A percentile compares a stretch with the other conserved stretches of the same genome.
These are phyloP conservation scores for Botryotinia calthae DNA, from an alignment of 2,329 filamentous ascomycete genomes.

Conservation along the genomic window DNA sequence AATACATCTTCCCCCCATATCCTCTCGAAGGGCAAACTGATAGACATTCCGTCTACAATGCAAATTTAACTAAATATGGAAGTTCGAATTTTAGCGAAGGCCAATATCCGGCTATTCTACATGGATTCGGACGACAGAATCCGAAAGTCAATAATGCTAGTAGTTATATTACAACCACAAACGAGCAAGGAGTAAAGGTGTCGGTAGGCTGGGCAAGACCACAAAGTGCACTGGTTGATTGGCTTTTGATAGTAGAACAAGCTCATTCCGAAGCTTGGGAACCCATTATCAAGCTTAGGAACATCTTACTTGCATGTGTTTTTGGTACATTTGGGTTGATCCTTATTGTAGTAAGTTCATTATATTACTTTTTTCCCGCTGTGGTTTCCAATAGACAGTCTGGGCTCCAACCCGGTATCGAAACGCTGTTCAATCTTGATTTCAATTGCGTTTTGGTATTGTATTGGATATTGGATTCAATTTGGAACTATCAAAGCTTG, in stretches of 20 bases:
- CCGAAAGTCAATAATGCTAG: slow-evolving; percentile 63
- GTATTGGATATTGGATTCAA: neutral
- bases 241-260: slow-evolving; percentile 81
- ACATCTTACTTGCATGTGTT: slow-evolving; percentile 78
- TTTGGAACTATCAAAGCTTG: neutral
- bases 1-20: slow-evolving; percentile 60
- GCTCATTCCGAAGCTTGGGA: slow-evolving; percentile 69
- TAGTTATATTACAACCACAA: slow-evolving; percentile 63
- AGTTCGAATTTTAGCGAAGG: slow-evolving; percentile 55
- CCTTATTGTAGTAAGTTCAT: slow-evolving; percentile 50
- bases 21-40: slow-evolving; percentile 42
- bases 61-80: slow-evolving; percentile 37
- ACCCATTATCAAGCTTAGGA: slow-evolving; percentile 71
- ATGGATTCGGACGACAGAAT: slow-evolving; percentile 55
- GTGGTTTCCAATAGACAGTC: neutral
- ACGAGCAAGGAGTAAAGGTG: slow-evolving; percentile 68
- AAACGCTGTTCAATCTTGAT: neutral
- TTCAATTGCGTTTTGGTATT: neutral
- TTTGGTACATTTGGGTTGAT: slow-evolving; percentile 78
- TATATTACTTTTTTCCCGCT: neutral
- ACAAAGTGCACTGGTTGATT: slow-evolving; percentile 67
- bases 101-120: slow-evolving; percentile 58
- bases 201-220: slow-evolving; percentile 79
- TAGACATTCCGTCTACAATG: slow-evolving; percentile 47
- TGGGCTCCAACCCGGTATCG: neutral